phyloP scores from a whole-genome alignment of 2,329 filamentous ascomycete species.

The Gremmenia infestans region DNA sequence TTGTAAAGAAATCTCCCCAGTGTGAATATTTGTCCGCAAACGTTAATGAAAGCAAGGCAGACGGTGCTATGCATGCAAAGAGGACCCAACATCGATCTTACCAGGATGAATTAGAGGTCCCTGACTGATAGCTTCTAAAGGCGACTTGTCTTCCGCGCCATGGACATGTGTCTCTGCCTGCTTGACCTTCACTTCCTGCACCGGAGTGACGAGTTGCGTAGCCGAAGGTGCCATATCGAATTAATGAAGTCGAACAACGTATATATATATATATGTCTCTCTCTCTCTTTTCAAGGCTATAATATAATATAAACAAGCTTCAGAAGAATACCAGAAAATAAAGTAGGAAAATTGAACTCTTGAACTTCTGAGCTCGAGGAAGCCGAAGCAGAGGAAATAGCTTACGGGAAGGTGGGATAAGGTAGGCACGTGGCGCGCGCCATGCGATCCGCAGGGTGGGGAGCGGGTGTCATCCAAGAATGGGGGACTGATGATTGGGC shows the following conservation, averaged over 20 bases:
- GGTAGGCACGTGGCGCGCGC: no score
- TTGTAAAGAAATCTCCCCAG: neutral
- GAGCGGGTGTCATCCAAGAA: no score
- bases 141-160: slow-evolving; percentile 28
- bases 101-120: slow-evolving; percentile 25
- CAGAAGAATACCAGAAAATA: neutral
- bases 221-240: slow-evolving; percentile 15
- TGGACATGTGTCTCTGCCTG: slow-evolving; percentile 22
- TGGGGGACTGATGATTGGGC: no score
- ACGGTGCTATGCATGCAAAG: neutral
- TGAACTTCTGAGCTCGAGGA: no score
- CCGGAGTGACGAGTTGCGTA: neutral
- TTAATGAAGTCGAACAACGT: neutral
- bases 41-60: neutral
- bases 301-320: neutral
- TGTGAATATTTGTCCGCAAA: no score
- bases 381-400: no score
- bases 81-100: slow-evolving; percentile 7
- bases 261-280: neutral
- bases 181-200: slow-evolving; percentile 1
- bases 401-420: no score
- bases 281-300: no score
- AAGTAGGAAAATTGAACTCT: no score
- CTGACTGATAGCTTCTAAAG: slow-evolving; percentile 32
- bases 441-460: no score